Percentiles rank a stretch among this genome's conserved stretches.
Evolutionary conservation across 176 grass and related monocot genomes (phyloP).

Genomic region (Tillandsia leiboldiana): DNA sequence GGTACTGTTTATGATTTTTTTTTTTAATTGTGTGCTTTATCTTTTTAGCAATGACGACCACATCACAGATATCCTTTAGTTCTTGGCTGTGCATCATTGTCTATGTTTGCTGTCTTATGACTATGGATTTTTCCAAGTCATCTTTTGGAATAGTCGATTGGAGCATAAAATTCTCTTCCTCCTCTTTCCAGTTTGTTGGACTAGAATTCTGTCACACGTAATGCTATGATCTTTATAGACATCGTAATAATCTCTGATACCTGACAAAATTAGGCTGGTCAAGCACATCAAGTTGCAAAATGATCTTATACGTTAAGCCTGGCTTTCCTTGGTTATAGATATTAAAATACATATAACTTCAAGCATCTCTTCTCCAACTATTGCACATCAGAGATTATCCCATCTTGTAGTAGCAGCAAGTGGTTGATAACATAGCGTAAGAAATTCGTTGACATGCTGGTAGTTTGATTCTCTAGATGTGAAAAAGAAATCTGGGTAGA

Average conservation of each 20-base stretch:
- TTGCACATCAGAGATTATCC: no score
- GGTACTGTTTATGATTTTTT: constrained; percentile 26
- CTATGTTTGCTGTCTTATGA: neutral
- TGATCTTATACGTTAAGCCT: neutral
- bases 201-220: neutral
- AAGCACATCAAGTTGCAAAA: neutral
- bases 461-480: neutral
- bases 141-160: neutral
- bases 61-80: neutral
- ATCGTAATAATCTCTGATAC: neutral
- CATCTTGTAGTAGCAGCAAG: no score
- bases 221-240: neutral
- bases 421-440: no score
- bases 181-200: neutral
- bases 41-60: neutral
- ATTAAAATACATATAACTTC: no score
- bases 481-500: neutral
- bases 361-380: no score
- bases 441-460: no score
- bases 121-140: neutral
- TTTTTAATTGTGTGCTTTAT: constrained; percentile 5
- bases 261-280: neutral
- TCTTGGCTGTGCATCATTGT: neutral
- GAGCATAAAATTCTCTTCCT: neutral
- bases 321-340: neutral